Conservation (phyloP, 192 early-diverging fungal genomes). For the Backusella mclennaniae region DNA sequence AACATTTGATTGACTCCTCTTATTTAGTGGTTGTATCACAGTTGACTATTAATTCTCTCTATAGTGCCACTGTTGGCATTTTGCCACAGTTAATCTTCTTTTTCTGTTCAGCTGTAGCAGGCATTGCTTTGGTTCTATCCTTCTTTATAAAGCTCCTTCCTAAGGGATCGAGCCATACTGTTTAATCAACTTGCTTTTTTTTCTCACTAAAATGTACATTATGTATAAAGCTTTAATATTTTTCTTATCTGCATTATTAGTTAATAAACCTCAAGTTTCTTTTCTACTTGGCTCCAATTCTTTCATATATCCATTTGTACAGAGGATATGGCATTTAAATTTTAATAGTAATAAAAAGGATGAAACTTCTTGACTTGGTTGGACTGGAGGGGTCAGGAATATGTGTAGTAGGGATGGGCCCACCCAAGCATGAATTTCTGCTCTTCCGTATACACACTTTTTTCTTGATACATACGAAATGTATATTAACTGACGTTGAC, state of each 20-base stretch:
- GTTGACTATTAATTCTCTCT: constrained; percentile 43
- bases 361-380: no score
- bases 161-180: neutral
- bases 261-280: no score
- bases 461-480: no score
- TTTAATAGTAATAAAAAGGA: no score
- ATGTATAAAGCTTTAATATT: neutral
- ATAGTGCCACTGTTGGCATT: constrained; percentile 36
- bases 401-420: no score
- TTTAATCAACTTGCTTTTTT: neutral
- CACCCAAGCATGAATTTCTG: no score
- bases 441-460: no score
- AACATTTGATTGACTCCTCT: neutral
- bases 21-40: constrained; percentile 36
- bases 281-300: no score
- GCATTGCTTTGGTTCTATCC: neutral
- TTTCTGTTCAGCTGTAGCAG: neutral
- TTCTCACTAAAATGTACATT: neutral
- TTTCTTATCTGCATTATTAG: neutral
- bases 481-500: no score
- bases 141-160: neutral
- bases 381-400: no score
- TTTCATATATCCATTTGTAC: no score
- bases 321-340: no score
- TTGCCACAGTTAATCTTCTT: neutral